Evolutionary conservation across 192 early-diverging fungal species (phyloP), one percentile per base, ranked within the genome.

Genomic region (Mortierella alpina): DNA sequence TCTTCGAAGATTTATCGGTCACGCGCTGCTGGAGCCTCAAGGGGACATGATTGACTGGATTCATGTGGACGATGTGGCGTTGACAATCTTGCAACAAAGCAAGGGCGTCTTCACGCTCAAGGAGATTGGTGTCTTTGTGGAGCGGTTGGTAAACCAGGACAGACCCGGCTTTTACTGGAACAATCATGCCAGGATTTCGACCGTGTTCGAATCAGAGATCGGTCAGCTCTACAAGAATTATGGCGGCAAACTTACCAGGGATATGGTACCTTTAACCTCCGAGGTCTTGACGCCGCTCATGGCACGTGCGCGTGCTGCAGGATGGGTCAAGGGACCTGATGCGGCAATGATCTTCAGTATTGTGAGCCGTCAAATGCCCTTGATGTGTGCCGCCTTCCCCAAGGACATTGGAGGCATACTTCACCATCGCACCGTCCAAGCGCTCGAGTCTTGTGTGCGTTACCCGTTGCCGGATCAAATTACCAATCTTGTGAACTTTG

Each of bases 1-100:
- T 0, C 40, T 71, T 50, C 58, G 61, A 45, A 45, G 51, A 22
- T 20, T 18, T 40, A 50, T 79, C n/a, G 69, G 63, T 2, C 18
- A 18, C 4, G 75, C 75, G 0, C 20, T 72, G 4, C 46, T 80
- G 31, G 22, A 51, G 13, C 77, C 77, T 5, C 57, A 51, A 20
- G 65, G 68, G 39, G 77, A 80, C 8, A 17, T 80, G 52, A 41
- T 59, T 10, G 77, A 80, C 54, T 80, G 77, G 77, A 40, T 68
- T 11, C 77, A 80, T 49, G 20, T 68, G 59, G 59, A 80, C 41
- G 41, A 50, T 0, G 59, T 72, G 3, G 42, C 49, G 5, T 11
- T 72, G 44, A 23, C 59, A 14, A 40, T 68, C 39, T 17, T 72
- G 22, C 4, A 14, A 5, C 39, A 10, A 4, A 46, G 40, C 47